Conservation (phyloP, 768 basidiomycete species). For the Roridomyces roridus region DNA sequence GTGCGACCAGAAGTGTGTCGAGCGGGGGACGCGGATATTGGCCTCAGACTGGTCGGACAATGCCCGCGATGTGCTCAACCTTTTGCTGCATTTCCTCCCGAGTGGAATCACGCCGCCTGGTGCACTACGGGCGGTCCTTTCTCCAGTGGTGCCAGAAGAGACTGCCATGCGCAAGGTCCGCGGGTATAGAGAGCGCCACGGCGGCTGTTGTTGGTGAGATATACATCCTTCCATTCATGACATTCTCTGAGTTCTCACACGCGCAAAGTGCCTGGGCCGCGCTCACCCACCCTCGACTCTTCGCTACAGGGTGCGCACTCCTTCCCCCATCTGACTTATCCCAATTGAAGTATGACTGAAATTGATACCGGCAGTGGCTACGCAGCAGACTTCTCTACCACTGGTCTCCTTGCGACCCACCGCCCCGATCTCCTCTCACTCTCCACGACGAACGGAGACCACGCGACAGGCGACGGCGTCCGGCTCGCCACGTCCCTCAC, state of each 20-base stretch:
- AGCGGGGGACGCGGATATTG: slow-evolving; percentile 48
- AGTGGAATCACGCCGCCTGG: slow-evolving; percentile 32
- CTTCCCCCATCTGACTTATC: neutral
- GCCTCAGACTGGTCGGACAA: slow-evolving; percentile 83
- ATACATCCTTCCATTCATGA: neutral
- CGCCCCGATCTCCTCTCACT: slow-evolving; percentile 31
- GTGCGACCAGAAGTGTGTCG: slow-evolving; percentile 81
- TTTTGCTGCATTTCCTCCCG: slow-evolving; percentile 74
- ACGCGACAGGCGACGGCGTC: slow-evolving; percentile 33
- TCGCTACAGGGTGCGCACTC: slow-evolving; percentile 29
- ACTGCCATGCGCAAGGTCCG: slow-evolving; percentile 44
- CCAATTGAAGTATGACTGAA: neutral
- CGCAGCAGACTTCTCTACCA: slow-evolving; percentile 30
- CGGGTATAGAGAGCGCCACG: slow-evolving; percentile 60
- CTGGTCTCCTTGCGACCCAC: slow-evolving; percentile 26
- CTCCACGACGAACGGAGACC: slow-evolving; percentile 34
- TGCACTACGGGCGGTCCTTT: slow-evolving; percentile 58
- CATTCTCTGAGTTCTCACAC: neutral
- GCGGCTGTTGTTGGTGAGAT: slow-evolving; percentile 76
- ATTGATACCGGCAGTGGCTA: slow-evolving; percentile 23
- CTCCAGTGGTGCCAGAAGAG: slow-evolving; percentile 50
- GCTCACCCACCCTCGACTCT: slow-evolving; percentile 56
- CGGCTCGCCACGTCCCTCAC: slow-evolving; percentile 26
- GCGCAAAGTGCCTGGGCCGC: slow-evolving; percentile 64
- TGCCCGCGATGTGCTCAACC: slow-evolving; percentile 78